Percentiles rank a stretch among this genome's conserved stretches.
phyloP scores from a whole-genome alignment of 2,329 filamentous ascomycete species.

The Epichloe gansuensis region DNA sequence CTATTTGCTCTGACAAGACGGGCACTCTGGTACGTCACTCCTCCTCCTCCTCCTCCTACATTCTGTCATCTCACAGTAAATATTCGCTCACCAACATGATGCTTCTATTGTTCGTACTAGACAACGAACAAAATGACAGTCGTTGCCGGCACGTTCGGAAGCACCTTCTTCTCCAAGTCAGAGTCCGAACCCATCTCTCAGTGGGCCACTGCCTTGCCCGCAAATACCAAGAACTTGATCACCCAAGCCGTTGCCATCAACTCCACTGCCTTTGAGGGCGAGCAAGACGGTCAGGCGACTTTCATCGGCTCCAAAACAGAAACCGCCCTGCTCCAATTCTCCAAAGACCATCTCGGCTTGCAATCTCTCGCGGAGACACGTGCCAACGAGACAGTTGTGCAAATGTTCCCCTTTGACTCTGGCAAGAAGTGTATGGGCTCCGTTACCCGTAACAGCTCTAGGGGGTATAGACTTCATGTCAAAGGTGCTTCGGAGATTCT shows the following conservation, averaged over 20 bases:
- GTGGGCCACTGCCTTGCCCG: constrained; percentile 16
- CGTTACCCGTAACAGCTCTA: constrained; percentile 33
- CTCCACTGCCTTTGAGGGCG: constrained; percentile 65
- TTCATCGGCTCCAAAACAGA: constrained; percentile 73
- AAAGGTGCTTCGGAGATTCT: constrained; percentile 55
- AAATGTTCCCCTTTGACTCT: constrained; percentile 65
- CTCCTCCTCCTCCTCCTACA: not conserved
- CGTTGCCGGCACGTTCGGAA: constrained; percentile 45
- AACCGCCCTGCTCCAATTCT: constrained; percentile 59
- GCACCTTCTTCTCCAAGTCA: constrained; percentile 10
- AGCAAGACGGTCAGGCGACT: constrained; percentile 48
- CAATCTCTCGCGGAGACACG: constrained; percentile 51
- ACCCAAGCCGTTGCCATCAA: constrained; percentile 49
- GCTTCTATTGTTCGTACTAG: constrained; percentile 12
- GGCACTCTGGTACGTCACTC: constrained; percentile 33
- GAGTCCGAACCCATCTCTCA: constrained; percentile 22
- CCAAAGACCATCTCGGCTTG: constrained; percentile 54
- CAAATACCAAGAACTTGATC: constrained; percentile 36
- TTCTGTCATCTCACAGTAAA: not conserved
- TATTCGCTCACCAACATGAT: constrained; percentile 14
- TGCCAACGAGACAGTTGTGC: constrained; percentile 43
- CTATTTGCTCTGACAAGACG: constrained; percentile 57
- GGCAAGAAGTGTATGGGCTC: constrained; percentile 60
- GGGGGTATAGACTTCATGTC: constrained; percentile 43
- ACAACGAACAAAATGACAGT: constrained; percentile 60